Evolutionary conservation across 345 rosid species (phyloP).

Genomic region (Pugionium cornutum): DNA sequence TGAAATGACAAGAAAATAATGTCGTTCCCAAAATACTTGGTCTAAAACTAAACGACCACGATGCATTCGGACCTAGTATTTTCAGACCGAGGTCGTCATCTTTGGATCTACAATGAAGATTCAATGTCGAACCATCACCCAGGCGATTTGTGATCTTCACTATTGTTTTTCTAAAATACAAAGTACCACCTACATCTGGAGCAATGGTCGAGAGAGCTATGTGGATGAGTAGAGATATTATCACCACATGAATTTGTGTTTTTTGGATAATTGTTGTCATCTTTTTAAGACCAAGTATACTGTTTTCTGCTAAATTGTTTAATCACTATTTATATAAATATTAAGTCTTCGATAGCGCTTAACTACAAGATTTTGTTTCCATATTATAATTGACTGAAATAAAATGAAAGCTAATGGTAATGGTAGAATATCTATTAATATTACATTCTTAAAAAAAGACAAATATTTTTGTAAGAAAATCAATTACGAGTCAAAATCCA

Average conservation of each 20-base stretch:
- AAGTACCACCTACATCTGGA: neutral
- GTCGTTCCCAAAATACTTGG: slow-evolving; percentile 21
- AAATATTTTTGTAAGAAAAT: too few species aligned
- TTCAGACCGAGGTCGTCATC: slow-evolving; percentile 5
- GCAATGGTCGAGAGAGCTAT: neutral
- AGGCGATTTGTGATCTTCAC: slow-evolving; percentile 30
- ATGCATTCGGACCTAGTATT: neutral
- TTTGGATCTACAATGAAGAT: slow-evolving; percentile 3
- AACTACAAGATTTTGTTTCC: too few species aligned
- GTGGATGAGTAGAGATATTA: slow-evolving; percentile 2
- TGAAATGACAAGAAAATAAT: slow-evolving; percentile 3
- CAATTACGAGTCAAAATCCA: too few species aligned
- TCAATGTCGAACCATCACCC: slow-evolving; percentile 11
- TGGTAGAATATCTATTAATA: too few species aligned
- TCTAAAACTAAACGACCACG: slow-evolving; percentile 25
- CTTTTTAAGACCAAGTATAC: neutral
- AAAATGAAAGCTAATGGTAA: too few species aligned
- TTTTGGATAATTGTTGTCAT: neutral
- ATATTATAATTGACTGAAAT: too few species aligned
- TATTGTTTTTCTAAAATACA: slow-evolving; percentile 12
- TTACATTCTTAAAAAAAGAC: too few species aligned
- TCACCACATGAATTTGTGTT: neutral
- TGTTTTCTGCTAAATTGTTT: neutral
- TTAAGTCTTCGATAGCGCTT: too few species aligned
- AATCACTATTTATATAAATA: too few species aligned